These are phyloP conservation scores for Xanthoconium purpureum DNA, from an alignment of 768 basidiomycete genomes.

Conservation along the genomic window DNA sequence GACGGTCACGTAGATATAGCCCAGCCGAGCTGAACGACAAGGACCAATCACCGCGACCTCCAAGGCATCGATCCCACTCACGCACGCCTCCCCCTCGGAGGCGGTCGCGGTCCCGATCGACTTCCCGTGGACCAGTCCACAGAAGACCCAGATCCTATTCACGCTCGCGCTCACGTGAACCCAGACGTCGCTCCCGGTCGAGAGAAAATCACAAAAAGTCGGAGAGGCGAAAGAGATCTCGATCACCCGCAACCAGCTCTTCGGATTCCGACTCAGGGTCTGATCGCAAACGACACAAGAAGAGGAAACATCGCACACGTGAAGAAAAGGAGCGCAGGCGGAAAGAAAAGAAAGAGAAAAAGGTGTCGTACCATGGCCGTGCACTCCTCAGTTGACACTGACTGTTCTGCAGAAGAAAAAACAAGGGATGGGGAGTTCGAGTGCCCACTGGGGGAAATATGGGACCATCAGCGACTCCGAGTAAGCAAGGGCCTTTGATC, in stretches of 20 bases:
- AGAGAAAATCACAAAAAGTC: slow-evolving; percentile 28
- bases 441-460: slow-evolving; percentile 82
- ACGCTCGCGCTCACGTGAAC: slow-evolving; percentile 28
- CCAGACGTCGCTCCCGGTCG: slow-evolving; percentile 35
- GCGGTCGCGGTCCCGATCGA: slow-evolving; percentile 28
- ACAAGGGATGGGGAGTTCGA: slow-evolving; percentile 43
- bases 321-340: slow-evolving; percentile 51
- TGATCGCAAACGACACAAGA: slow-evolving; percentile 38
- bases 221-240: slow-evolving; percentile 32
- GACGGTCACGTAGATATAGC: slow-evolving; percentile 16
- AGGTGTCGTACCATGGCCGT: slow-evolving; percentile 37
- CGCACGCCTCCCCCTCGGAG: slow-evolving; percentile 20
- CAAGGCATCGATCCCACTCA: slow-evolving; percentile 19
- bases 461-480: slow-evolving; percentile 83
- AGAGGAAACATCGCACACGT: slow-evolving; percentile 46
- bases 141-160: slow-evolving; percentile 20
- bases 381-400: not conserved
- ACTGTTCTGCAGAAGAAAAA: slow-evolving; percentile 52
- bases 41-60: slow-evolving; percentile 2
- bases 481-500: slow-evolving; percentile 43
- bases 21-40: slow-evolving; percentile 8
- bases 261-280: slow-evolving; percentile 33
- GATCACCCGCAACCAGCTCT: slow-evolving; percentile 42
- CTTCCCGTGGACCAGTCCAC: slow-evolving; percentile 16
- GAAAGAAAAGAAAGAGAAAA: slow-evolving; percentile 70